These are phyloP conservation scores for Hibiscus tridactylites DNA, from an alignment of 345 rosid genomes.

Conservation along the genomic window DNA sequence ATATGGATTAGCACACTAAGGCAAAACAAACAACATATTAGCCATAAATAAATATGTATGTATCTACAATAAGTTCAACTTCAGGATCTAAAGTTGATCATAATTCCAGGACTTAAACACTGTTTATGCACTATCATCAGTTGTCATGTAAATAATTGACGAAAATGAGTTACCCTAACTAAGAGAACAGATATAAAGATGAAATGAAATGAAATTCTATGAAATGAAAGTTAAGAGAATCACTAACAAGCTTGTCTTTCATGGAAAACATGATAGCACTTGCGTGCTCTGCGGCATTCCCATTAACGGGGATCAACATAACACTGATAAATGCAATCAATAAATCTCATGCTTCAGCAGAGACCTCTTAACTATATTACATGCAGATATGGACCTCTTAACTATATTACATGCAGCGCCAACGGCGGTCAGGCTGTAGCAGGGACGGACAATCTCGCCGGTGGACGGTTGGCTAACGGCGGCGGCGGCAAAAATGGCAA, in stretches of 20 bases:
- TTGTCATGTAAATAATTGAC: background rate
- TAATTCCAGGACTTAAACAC: background rate
- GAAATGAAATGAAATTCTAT: background rate
- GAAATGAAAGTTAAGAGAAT: background rate
- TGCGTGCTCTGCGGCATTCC: constrained; percentile 95
- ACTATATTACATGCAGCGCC: no score
- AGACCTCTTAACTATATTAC: no score
- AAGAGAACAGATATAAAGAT: background rate
- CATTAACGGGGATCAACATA: constrained; percentile 90
- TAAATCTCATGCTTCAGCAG: constrained; percentile 42
- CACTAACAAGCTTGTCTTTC: constrained; percentile 88
- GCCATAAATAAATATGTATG: no score
- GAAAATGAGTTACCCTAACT: background rate
- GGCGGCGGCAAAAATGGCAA: no score
- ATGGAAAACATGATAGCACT: constrained; percentile 95
- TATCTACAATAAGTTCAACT: background rate
- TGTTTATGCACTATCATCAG: no score
- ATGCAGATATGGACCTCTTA: no score
- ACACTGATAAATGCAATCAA: constrained; percentile 91
- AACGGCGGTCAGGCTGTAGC: no score
- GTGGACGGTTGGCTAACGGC: no score
- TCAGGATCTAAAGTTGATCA: background rate
- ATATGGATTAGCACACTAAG: no score
- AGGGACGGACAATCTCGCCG: no score
- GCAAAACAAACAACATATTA: no score